A percentile compares a stretch with the other conserved stretches of the same genome.
Evolutionary conservation across 495 filamentous ascomycete genomes (phyloP).

Genomic region (Penicillium verhagenii): DNA sequence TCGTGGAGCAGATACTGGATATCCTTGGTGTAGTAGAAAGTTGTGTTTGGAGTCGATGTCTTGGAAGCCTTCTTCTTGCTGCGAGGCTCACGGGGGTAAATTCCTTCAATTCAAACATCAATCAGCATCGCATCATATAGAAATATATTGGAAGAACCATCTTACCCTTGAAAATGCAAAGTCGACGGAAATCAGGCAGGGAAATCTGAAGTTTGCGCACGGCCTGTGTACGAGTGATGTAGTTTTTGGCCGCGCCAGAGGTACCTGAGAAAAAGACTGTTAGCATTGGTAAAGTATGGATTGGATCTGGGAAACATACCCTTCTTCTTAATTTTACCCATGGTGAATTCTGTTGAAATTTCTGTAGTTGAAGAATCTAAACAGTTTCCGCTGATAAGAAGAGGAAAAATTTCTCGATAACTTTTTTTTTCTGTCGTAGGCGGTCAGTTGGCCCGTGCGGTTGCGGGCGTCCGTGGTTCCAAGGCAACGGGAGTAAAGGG

Average conservation of each 20-base stretch:
- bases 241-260: constrained; percentile 94
- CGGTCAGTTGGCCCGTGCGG: constrained; percentile 38
- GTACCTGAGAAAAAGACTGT: constrained; percentile 53
- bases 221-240: constrained; percentile 93
- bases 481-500: constrained; percentile 22
- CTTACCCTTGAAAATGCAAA: constrained; percentile 96
- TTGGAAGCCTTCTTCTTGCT: constrained; percentile 97
- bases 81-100: constrained; percentile 93
- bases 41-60: constrained; percentile 82
- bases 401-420: constrained; percentile 40
- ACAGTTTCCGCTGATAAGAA: constrained; percentile 29
- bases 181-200: constrained; percentile 91
- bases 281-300: constrained; percentile 15
- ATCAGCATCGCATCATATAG: constrained; percentile 12
- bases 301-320: constrained; percentile 42
- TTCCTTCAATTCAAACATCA: constrained; percentile 50
- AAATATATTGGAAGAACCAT: not conserved
- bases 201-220: constrained; percentile 97
- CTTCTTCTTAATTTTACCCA: constrained; percentile 94
- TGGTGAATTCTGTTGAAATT: constrained; percentile 36
- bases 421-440: constrained; percentile 37
- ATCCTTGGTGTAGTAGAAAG: constrained; percentile 99
- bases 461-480: constrained; percentile 31
- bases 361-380: constrained; percentile 8
- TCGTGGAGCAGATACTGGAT: constrained; percentile 98